phyloP scores from a whole-genome alignment of 345 rosid species.

The Moricandia moricandioides region DNA sequence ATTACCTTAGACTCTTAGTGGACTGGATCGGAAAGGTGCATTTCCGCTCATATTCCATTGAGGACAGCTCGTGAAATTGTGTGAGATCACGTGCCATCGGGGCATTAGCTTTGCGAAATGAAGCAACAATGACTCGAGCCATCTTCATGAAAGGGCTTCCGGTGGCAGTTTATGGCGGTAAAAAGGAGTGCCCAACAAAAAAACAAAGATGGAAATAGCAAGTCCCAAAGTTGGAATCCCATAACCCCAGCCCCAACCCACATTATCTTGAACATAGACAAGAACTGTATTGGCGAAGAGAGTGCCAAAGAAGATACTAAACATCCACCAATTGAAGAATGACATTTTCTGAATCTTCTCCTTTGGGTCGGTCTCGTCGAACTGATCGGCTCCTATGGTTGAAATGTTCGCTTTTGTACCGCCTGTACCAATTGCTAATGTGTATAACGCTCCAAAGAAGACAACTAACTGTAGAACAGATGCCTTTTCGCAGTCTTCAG shows the following conservation, averaged over 20 bases:
- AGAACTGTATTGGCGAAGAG: slow-evolving; percentile 79
- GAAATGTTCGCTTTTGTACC: slow-evolving; percentile 98
- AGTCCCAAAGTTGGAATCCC: slow-evolving; percentile 78
- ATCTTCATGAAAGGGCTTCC: slow-evolving; percentile 77
- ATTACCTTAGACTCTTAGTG: slow-evolving; percentile 54
- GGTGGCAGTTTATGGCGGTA: slow-evolving; percentile 61
- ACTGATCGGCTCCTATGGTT: slow-evolving; percentile 89
- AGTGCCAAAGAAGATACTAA: slow-evolving; percentile 81
- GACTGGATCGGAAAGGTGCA: slow-evolving; percentile 60
- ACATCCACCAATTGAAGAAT: slow-evolving; percentile 99
- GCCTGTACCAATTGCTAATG: slow-evolving; percentile 71
- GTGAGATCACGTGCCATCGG: slow-evolving; percentile 45
- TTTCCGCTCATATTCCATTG: slow-evolving; percentile 45
- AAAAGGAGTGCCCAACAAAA: slow-evolving; percentile 65
- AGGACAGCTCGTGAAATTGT: slow-evolving; percentile 55
- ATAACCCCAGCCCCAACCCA: slow-evolving; percentile 82
- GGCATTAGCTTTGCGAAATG: slow-evolving; percentile 54
- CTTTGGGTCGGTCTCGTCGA: slow-evolving; percentile 72
- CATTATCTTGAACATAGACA: slow-evolving; percentile 85
- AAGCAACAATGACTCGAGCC: slow-evolving; percentile 73
- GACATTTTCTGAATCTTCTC: slow-evolving; percentile 78
- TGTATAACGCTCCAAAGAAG: slow-evolving; percentile 76
- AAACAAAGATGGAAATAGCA: slow-evolving; percentile 49
- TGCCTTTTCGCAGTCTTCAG: slow-evolving; percentile 49
- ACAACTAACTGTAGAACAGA: slow-evolving; percentile 59